Evolutionary conservation across 2,329 filamentous ascomycete genomes (phyloP).

Genomic region (Chaetomium olivaceum): DNA sequence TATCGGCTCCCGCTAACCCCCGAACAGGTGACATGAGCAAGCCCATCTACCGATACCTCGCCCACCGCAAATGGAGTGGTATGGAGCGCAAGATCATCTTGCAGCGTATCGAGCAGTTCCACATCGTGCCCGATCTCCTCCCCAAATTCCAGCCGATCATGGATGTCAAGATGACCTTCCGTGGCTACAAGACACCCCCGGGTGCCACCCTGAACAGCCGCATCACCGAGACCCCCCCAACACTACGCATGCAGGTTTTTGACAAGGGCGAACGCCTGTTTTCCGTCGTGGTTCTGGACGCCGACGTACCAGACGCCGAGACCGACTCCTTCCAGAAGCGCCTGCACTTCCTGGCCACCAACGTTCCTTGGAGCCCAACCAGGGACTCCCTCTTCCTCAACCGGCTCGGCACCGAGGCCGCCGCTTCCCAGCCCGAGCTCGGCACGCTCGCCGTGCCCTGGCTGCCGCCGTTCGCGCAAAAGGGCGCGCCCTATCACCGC

Average conservation of each 20-base stretch:
- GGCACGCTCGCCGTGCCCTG: constrained; percentile 73
- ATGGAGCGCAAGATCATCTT: constrained; percentile 77
- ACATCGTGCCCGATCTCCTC: constrained; percentile 84
- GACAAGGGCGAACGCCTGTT: constrained; percentile 78
- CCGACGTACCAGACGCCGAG: constrained; percentile 81
- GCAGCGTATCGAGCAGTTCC: constrained; percentile 85
- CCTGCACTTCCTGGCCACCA: constrained; percentile 82
- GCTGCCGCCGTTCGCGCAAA: constrained; percentile 83
- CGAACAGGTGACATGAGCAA: constrained; percentile 87
- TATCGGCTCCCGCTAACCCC: constrained; percentile 4
- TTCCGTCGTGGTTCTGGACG: constrained; percentile 81
- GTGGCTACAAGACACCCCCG: constrained; percentile 66
- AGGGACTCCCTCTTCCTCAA: constrained; percentile 65
- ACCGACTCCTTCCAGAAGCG: constrained; percentile 75
- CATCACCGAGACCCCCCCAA: constrained; percentile 71
- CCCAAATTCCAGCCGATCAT: constrained; percentile 74
- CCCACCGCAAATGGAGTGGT: constrained; percentile 81
- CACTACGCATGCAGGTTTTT: constrained; percentile 82
- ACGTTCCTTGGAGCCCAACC: constrained; percentile 55
- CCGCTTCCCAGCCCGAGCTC: constrained; percentile 2
- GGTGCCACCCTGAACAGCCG: constrained; percentile 77
- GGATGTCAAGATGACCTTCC: constrained; percentile 82
- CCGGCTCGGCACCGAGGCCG: constrained; percentile 54
- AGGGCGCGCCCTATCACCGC: constrained; percentile 88
- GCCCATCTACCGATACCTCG: constrained; percentile 90